Percentiles rank a stretch among this genome's conserved stretches.
phyloP scores from a whole-genome alignment of 2,329 filamentous ascomycete genomes.

The Phialophora chinensis region DNA sequence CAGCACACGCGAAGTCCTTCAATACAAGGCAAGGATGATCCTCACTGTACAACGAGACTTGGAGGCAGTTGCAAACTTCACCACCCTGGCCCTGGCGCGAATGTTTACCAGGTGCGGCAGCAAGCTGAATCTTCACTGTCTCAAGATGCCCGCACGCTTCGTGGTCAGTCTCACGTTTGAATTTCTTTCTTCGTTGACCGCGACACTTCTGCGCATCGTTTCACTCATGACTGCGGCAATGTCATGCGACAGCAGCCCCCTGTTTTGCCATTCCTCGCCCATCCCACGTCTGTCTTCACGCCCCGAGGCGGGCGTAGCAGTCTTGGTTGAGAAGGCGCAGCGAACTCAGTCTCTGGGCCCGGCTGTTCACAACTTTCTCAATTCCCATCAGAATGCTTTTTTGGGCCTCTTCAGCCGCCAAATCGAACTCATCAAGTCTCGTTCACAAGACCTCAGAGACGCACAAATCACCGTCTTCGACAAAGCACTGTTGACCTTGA shows the following conservation, averaged over 20 bases:
- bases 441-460: slow-evolving; percentile 45
- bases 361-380: slow-evolving; percentile 43
- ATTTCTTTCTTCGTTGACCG: background rate
- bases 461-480: slow-evolving; percentile 51
- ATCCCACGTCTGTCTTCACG: background rate
- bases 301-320: slow-evolving; percentile 37
- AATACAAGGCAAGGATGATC: background rate
- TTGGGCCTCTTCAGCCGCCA: slow-evolving; percentile 46
- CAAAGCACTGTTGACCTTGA: slow-evolving; percentile 47
- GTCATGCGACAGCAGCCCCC: slow-evolving; percentile 8
- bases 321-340: slow-evolving; percentile 43
- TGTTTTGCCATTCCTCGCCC: slow-evolving; percentile 32
- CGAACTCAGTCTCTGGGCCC: slow-evolving; percentile 40
- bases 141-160: background rate
- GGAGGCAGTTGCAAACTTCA: slow-evolving; percentile 7
- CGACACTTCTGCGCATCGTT: background rate
- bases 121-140: background rate
- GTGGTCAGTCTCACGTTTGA: background rate
- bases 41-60: background rate
- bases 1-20: background rate
- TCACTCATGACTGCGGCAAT: background rate
- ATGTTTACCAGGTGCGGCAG: slow-evolving; percentile 9
- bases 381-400: slow-evolving; percentile 42
- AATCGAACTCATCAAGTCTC: slow-evolving; percentile 45
- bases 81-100: background rate